Base-by-base conservation (phyloP, 768 basidiomycete species). In the Sarcodon sp. region DNA sequence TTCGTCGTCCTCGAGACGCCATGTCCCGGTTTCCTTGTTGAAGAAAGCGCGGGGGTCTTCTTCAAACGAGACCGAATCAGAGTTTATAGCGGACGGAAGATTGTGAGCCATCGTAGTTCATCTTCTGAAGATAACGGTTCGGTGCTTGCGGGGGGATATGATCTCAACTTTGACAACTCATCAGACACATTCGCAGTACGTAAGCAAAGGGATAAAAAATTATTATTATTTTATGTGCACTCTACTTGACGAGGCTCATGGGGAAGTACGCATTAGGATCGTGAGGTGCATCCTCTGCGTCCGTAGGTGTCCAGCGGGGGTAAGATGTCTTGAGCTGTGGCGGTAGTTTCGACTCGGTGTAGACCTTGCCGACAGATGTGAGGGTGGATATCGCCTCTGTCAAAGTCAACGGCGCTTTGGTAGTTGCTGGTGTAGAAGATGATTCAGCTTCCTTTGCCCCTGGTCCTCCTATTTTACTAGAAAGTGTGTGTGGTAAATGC, bases 1-100 rank as follows among this genome's bases (percentile, higher is more conserved):
- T 56, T 92, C 87, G 44, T 87, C 86, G 57, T 89, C 79, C 62
- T 99, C 94, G 59, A 83, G 80, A 51, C 81, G 79, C 89, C 90
- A 98, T 56, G 87, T 83, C 46, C 76, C 76, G 4, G 79, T 69
- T 37, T 72, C 70, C 57, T 75, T 83, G 46, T 85, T 83, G 61
- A 85, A 88, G 64, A 90, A 83, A 10, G 92, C 76, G 51, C 83
- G 79, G 50, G 84, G 84, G 66, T 96, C 91, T 37, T 77, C 70
- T 45, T 79, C 82, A 62, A 94, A 93, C 35, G 78, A 72, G 37
- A 75, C 73, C 46, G 70, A 67, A 47, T 74, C 73, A 37, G 79
- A 73, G 41, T 73, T 77, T 43, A 72, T 71, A 36, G 68, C 67
- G 39, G 71, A 65, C 8, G 58, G 53, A 32, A 63, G 62, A 16